Evolutionary conservation across 352 stramenopile genomes (phyloP).

Genomic region (Pythium pectinolyticum): DNA sequence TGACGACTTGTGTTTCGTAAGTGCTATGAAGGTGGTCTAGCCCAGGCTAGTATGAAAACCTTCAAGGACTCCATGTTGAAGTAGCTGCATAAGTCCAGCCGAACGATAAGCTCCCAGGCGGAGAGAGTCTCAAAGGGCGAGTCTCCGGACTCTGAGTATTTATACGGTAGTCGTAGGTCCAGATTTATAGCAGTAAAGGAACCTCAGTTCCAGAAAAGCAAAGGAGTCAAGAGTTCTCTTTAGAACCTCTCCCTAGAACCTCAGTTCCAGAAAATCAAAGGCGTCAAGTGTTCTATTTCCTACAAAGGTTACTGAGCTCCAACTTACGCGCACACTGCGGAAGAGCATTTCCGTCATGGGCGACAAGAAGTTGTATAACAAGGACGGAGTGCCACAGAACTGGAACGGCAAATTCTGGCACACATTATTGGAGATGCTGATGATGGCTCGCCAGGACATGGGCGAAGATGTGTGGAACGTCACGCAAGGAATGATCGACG

Average conservation of each 20-base stretch:
- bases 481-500: background rate
- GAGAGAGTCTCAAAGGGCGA: no score
- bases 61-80: background rate
- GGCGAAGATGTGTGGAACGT: background rate
- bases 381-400: slow-evolving; percentile 7
- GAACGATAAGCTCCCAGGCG: no score
- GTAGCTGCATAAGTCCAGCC: no score
- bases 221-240: background rate
- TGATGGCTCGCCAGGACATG: slow-evolving; percentile 2
- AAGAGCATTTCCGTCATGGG: background rate
- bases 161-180: background rate
- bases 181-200: background rate
- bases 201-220: background rate
- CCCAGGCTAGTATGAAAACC: background rate
- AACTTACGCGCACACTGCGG: background rate
- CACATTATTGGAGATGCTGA: background rate
- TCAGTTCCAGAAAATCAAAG: background rate
- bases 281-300: background rate
- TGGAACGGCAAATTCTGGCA: slow-evolving; percentile 13
- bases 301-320: background rate
- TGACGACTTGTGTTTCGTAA: background rate
- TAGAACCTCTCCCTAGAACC: background rate
- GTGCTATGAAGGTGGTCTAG: background rate
- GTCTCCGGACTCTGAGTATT: background rate
- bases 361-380: slow-evolving; percentile 11